Conservation (phyloP, 805 yeast genomes). For the Starmerella floricola region DNA sequence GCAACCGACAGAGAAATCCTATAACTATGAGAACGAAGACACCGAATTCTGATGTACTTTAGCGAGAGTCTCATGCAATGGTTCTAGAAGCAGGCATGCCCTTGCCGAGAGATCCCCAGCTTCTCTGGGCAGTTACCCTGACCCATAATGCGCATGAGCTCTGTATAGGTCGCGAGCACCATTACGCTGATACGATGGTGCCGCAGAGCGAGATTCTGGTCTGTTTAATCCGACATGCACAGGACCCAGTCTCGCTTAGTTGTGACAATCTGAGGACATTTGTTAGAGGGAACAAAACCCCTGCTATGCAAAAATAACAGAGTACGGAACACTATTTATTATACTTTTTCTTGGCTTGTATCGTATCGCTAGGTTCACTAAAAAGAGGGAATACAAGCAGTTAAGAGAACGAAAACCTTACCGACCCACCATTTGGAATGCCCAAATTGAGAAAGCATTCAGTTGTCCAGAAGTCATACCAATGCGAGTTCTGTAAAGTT, state of each 20-base stretch:
- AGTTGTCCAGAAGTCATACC: constrained; percentile 14
- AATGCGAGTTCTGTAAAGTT: constrained; percentile 47
- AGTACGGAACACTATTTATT: too few relatives aligned
- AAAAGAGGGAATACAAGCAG: background rate
- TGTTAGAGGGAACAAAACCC: too few relatives aligned
- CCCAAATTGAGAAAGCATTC: constrained; percentile 9
- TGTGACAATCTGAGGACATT: too few relatives aligned
- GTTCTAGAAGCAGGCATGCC: background rate
- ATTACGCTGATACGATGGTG: constrained; percentile 2
- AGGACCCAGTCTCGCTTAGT: too few relatives aligned
- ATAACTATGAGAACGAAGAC: too few relatives aligned
- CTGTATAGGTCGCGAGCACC: constrained; percentile 3
- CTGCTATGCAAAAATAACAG: too few relatives aligned
- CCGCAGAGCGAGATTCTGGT: background rate
- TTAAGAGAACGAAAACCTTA: background rate
- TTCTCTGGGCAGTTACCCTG: background rate
- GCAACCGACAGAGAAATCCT: too few relatives aligned
- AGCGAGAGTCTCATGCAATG: background rate
- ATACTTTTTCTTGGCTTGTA: too few relatives aligned
- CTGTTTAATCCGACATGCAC: too few relatives aligned
- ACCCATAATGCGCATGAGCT: background rate
- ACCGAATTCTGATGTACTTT: too few relatives aligned
- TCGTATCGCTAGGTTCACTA: background rate
- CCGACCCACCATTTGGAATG: background rate
- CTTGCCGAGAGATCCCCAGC: background rate